These are phyloP conservation scores for Fusarium udum DNA, from an alignment of 2,329 filamentous ascomycete species.

Conservation along the genomic window DNA sequence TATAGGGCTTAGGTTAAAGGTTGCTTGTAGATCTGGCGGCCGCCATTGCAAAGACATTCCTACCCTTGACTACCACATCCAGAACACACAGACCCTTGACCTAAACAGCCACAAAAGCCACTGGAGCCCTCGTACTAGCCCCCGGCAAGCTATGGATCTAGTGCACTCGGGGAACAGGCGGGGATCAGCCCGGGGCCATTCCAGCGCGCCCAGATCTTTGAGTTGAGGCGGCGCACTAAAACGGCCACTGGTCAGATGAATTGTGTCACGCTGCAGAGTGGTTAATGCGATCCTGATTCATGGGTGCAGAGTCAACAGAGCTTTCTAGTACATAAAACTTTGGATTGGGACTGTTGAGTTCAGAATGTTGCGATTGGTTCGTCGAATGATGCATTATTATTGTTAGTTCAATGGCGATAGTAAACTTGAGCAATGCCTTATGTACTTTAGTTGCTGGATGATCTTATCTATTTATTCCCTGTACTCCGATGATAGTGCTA, in stretches of 20 bases:
- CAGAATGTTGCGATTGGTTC: neutral
- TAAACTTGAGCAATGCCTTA: neutral
- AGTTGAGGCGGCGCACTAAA: neutral
- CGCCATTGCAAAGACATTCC: neutral
- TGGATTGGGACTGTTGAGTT: neutral
- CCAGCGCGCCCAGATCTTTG: neutral
- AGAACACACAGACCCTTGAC: neutral
- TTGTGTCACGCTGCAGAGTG: neutral
- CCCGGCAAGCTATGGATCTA: neutral
- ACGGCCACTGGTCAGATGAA: neutral
- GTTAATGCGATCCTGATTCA: neutral
- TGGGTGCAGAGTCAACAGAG: neutral
- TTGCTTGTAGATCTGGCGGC: neutral
- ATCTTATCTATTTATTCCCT: neutral
- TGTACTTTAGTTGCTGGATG: accelerated
- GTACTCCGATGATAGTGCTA: neutral
- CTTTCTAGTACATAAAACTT: neutral
- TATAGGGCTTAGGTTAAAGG: neutral
- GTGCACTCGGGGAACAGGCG: neutral
- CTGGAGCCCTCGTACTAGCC: neutral
- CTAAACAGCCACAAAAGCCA: neutral
- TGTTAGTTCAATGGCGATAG: neutral
- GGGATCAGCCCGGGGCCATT: neutral
- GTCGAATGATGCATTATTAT: no score
- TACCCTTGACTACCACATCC: neutral